Percentiles rank a stretch among this genome's conserved stretches.
Conservation (phyloP, 2,329 filamentous ascomycete species). For the Alternaria sp. region DNA sequence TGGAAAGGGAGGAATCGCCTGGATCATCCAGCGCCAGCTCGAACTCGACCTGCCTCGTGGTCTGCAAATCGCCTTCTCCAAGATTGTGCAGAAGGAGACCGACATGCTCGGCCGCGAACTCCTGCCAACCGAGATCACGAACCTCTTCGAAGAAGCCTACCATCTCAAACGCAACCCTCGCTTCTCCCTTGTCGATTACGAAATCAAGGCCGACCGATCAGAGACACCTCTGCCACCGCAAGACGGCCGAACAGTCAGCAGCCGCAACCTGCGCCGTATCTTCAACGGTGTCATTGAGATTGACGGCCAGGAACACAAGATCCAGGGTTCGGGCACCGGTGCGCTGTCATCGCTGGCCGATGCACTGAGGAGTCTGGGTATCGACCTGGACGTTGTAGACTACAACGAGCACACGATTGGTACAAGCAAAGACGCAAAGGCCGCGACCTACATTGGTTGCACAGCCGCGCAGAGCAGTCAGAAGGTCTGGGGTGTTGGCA, state of each 20-base stretch:
- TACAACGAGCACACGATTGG: conserved; percentile 98
- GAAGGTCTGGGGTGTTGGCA: conserved; percentile 87
- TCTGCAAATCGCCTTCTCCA: conserved; percentile 89
- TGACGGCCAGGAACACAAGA: conserved; percentile 78
- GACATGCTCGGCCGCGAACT: conserved; percentile 85
- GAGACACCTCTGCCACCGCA: conserved; percentile 72
- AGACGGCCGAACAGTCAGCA: conserved; percentile 75
- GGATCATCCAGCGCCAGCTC: conserved; percentile 88
- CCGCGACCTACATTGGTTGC: conserved; percentile 95
- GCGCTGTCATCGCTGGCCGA: conserved; percentile 88
- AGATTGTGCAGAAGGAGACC: conserved; percentile 81
- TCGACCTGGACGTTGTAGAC: conserved; percentile 88
- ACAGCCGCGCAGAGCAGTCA: conserved; percentile 70
- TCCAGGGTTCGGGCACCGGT: conserved; percentile 84
- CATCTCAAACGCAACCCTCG: conserved; percentile 82
- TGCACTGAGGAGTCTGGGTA: conserved; percentile 77
- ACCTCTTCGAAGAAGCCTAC: conserved; percentile 88
- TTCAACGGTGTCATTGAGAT: conserved; percentile 87
- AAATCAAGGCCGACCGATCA: conserved; percentile 83
- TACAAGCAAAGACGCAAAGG: conserved; percentile 80
- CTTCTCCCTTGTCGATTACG: conserved; percentile 90
- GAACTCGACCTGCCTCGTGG: conserved; percentile 92
- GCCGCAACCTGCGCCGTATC: conserved; percentile 76
- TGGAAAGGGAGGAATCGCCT: conserved; percentile 92
- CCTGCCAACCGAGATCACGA: conserved; percentile 79